These are phyloP conservation scores for Salix udensis DNA, from an alignment of 345 rosid genomes.

Conservation along the genomic window DNA sequence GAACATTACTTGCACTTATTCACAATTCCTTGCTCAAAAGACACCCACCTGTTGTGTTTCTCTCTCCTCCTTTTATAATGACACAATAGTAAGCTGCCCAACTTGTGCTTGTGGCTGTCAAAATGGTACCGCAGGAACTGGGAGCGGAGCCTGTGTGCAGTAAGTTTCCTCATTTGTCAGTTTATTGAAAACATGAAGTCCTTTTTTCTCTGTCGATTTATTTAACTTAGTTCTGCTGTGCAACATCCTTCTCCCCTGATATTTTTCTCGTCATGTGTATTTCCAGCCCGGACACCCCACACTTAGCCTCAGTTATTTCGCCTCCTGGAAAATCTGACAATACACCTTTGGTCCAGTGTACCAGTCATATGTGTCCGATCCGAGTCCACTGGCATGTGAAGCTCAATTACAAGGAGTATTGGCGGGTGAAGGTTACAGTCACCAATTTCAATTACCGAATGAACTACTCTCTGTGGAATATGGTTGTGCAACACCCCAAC, in stretches of 20 bases:
- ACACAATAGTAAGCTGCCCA: constrained; percentile 26
- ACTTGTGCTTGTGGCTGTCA: constrained; percentile 34
- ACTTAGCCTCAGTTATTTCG: constrained; percentile 26
- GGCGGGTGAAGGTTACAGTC: constrained; percentile 31
- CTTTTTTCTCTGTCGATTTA: background rate
- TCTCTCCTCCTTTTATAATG: constrained; percentile 30
- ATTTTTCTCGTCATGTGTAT: background rate
- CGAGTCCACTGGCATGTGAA: constrained; percentile 34
- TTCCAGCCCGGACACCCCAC: constrained; percentile 26
- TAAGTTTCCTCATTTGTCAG: constrained; percentile 8
- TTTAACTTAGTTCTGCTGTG: background rate
- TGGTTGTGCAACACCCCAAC: constrained; percentile 34
- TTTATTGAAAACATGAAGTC: background rate
- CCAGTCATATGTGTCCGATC: constrained; percentile 33
- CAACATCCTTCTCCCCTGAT: background rate
- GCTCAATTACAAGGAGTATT: constrained; percentile 28
- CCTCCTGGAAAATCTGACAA: constrained; percentile 14
- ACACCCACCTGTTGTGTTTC: constrained; percentile 34
- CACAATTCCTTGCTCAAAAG: constrained; percentile 34
- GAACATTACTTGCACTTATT: constrained; percentile 34
- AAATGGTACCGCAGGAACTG: constrained; percentile 15
- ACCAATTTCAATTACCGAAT: constrained; percentile 29
- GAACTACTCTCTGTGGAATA: constrained; percentile 27
- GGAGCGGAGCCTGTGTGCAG: constrained; percentile 22
- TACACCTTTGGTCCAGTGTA: constrained; percentile 29